A percentile compares a stretch with the other conserved stretches of the same genome.
Evolutionary conservation across 1,284 basidiomycete genomes (phyloP).

Genomic region (Irpex sp.): DNA sequence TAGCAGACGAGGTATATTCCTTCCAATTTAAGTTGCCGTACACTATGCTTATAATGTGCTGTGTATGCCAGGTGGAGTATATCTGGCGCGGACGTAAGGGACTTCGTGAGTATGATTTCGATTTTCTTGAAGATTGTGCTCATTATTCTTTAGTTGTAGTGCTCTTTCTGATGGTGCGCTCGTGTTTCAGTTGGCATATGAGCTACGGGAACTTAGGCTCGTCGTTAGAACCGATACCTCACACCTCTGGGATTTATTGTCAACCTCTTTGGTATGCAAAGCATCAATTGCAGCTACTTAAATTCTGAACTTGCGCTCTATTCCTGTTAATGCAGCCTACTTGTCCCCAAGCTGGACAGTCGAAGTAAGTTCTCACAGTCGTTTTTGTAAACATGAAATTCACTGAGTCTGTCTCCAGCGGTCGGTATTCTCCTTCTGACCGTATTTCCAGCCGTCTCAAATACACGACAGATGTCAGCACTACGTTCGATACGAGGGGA

Average conservation of each 20-base stretch:
- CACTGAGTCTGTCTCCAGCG: conserved; percentile 6
- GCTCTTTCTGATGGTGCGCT: conserved; percentile 43
- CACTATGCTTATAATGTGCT: neutral
- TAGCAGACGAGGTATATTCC: conserved; percentile 38
- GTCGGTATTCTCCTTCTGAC: conserved; percentile 6
- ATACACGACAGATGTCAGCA: conserved; percentile 33
- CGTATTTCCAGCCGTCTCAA: neutral
- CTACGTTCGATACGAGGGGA: conserved; percentile 50
- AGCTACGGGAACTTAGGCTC: neutral
- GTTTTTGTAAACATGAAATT: neutral
- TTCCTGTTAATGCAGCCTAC: conserved; percentile 31
- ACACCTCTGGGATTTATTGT: conserved; percentile 48
- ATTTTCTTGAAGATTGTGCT: neutral
- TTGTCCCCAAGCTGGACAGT: conserved; percentile 38
- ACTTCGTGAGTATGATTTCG: conserved; percentile 29
- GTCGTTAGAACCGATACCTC: conserved; percentile 31
- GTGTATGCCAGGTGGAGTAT: conserved; percentile 35
- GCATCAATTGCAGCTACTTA: neutral
- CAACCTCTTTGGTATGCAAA: conserved; percentile 40
- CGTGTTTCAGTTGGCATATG: neutral
- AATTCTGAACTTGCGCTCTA: neutral
- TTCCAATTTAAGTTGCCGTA: neutral
- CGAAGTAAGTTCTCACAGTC: conserved; percentile 29
- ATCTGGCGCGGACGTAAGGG: conserved; percentile 49
- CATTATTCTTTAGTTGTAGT: conserved; percentile 33